phyloP scores from a whole-genome alignment of 768 basidiomycete genomes.

The Psilocybe tampanensis region DNA sequence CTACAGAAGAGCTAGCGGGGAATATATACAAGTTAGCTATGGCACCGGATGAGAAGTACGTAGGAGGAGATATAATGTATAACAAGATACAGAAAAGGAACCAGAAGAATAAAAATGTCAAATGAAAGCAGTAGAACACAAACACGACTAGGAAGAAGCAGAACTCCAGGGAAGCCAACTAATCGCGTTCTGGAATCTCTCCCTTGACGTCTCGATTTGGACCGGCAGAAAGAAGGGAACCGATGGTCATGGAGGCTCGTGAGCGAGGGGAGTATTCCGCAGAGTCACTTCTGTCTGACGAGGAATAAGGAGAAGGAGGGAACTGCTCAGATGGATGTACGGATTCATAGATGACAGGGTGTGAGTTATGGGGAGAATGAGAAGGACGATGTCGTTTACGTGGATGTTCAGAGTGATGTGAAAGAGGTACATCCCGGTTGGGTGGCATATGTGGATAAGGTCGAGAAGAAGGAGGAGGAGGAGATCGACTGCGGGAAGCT shows the following conservation, averaged over 20 bases:
- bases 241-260: conserved; percentile 79
- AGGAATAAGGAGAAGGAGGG: conserved; percentile 76
- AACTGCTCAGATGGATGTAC: conserved; percentile 47
- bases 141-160: conserved; percentile 5
- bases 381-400: conserved; percentile 70
- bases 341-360: conserved; percentile 42
- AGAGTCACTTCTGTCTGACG: conserved; percentile 64
- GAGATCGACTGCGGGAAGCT: conserved; percentile 42
- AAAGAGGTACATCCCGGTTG: conserved; percentile 35
- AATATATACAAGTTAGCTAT: conserved; percentile 17
- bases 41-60: conserved; percentile 13
- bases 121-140: background rate
- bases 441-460: conserved; percentile 32
- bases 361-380: conserved; percentile 53
- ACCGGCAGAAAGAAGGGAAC: conserved; percentile 62
- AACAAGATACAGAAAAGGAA: background rate
- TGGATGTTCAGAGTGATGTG: conserved; percentile 43
- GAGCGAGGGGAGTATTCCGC: conserved; percentile 73
- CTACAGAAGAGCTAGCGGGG: conserved; percentile 4
- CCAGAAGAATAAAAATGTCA: conserved; percentile 1
- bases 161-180: conserved; percentile 14
- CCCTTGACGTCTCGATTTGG: conserved; percentile 40
- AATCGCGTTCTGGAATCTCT: conserved; percentile 33
- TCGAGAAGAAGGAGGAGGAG: conserved; percentile 36
- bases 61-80: conserved; percentile 13